Conservation (phyloP, 805 yeast genomes). For the Ogataea trehalophila region DNA sequence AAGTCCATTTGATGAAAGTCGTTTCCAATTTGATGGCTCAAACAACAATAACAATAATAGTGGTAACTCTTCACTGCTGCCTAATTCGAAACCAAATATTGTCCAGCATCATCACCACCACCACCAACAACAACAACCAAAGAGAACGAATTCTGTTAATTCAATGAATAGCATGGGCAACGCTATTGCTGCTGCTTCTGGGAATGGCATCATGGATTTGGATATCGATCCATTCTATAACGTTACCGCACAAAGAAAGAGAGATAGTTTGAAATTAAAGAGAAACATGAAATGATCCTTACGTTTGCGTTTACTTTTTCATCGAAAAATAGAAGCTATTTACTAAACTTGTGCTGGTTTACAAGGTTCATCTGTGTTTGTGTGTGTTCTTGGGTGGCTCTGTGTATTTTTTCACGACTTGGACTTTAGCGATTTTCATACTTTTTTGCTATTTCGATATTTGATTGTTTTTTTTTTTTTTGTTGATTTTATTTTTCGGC, state of each 20-base stretch:
- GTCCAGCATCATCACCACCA: neutral
- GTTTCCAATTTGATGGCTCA: slow-evolving; percentile 8
- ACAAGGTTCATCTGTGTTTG: too few species aligned
- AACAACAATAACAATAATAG: too few species aligned
- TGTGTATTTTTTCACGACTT: too few species aligned
- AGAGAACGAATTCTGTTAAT: neutral
- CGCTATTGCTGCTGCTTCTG: neutral
- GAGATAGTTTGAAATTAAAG: slow-evolving; percentile 47
- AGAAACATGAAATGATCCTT: slow-evolving; percentile 30
- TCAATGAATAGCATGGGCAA: neutral
- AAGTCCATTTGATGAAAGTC: slow-evolving; percentile 21
- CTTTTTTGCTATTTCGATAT: too few species aligned
- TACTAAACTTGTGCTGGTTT: neutral
- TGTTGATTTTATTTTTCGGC: too few species aligned
- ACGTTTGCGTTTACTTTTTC: neutral
- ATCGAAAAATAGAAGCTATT: neutral
- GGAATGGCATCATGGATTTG: slow-evolving; percentile 11
- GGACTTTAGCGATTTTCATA: too few species aligned
- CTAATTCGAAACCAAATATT: slow-evolving; percentile 1
- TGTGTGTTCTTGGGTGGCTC: too few species aligned
- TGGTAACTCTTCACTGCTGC: neutral
- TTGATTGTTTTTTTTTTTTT: too few species aligned
- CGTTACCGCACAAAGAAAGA: slow-evolving; percentile 46
- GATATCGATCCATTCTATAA: slow-evolving; percentile 33
- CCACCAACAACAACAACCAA: neutral